Conservation (phyloP, 169 alveolate species). For the Plasmodium inui region DNA sequence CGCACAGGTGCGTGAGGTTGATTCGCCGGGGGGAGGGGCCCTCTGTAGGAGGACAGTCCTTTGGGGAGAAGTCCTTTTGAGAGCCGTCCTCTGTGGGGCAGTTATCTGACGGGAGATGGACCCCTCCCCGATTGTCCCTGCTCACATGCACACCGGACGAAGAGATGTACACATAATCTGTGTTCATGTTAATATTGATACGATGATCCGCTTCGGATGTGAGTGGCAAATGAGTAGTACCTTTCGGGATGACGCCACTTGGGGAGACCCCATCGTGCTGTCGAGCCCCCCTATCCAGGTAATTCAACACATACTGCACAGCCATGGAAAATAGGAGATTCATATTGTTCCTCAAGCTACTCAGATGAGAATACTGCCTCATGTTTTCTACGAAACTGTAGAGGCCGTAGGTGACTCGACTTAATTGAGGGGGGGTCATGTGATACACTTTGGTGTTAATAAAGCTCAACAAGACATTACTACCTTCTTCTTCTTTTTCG, state of each 20-base stretch:
- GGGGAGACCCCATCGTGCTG: neutral
- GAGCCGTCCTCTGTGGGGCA: too few species aligned
- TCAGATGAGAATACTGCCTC: slow-evolving; percentile 48
- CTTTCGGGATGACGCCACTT: neutral
- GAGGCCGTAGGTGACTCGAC: slow-evolving; percentile 22
- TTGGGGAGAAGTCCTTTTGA: neutral
- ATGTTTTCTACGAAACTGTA: slow-evolving; percentile 69
- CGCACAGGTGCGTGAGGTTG: slow-evolving; percentile 15
- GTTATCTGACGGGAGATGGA: neutral
- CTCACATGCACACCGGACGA: neutral
- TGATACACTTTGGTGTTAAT: slow-evolving; percentile 19
- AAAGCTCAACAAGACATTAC: slow-evolving; percentile 11
- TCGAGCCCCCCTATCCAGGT: neutral
- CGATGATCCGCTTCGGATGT: neutral
- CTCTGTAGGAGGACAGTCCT: neutral
- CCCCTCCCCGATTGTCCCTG: neutral
- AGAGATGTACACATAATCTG: slow-evolving; percentile 38
- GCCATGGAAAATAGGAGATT: slow-evolving; percentile 51
- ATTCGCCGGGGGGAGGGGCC: neutral
- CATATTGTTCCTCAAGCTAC: slow-evolving; percentile 46
- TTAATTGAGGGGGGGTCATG: slow-evolving; percentile 8
- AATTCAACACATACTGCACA: slow-evolving; percentile 27
- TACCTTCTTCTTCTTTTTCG: slow-evolving; percentile 17
- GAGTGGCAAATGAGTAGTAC: neutral
- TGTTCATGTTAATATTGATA: slow-evolving; percentile 32